phyloP scores from a whole-genome alignment of 2,329 filamentous ascomycete genomes.

The Xylaria multiplex region DNA sequence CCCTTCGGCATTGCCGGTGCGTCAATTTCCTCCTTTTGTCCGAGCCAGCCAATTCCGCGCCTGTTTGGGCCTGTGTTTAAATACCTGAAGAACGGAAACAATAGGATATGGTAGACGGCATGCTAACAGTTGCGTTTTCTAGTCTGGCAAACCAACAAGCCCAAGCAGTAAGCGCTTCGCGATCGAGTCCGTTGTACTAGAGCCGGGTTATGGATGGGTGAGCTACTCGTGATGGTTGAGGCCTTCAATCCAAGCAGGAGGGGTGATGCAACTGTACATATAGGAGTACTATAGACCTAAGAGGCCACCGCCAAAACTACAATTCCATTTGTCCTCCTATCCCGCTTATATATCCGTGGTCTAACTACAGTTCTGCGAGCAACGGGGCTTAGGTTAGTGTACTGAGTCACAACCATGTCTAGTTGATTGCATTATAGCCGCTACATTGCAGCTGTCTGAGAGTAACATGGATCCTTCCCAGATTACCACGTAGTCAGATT shows the following conservation, averaged over 20 bases:
- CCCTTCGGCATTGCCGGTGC: conserved; percentile 72
- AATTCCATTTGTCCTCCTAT: conserved; percentile 37
- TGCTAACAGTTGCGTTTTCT: conserved; percentile 29
- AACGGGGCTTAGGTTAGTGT: neutral
- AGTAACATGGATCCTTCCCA: too few relatives aligned
- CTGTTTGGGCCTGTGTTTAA: neutral
- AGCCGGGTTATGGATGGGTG: conserved; percentile 6
- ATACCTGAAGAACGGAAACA: neutral
- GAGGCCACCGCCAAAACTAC: conserved; percentile 29
- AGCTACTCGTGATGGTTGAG: neutral
- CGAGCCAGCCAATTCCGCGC: neutral
- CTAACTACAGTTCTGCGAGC: neutral
- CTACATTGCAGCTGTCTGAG: neutral
- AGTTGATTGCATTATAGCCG: neutral
- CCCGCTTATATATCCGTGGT: conserved; percentile 7
- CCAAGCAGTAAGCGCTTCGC: conserved; percentile 52
- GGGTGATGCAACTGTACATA: conserved; percentile 43
- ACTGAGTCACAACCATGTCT: neutral
- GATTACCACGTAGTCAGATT: neutral
- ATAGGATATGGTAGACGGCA: neutral
- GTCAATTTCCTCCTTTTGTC: conserved; percentile 49
- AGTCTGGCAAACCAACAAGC: conserved; percentile 64
- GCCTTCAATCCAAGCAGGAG: neutral
- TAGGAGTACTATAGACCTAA: conserved; percentile 44
- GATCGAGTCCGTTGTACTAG: conserved; percentile 16